Evolutionary conservation across 139 green algal genomes (phyloP).

Genomic region (Coelastrella sp.): DNA sequence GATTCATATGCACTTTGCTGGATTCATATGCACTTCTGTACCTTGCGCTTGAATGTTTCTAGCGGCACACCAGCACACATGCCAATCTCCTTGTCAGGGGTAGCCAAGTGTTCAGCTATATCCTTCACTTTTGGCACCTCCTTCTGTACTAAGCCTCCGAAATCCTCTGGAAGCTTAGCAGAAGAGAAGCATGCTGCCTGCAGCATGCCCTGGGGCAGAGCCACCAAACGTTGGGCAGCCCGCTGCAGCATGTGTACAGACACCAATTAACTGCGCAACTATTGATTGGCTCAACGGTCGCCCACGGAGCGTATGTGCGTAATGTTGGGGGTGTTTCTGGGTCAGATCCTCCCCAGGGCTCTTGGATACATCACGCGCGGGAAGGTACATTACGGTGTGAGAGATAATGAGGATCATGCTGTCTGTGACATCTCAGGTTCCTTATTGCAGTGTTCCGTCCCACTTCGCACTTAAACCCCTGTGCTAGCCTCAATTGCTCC

Average conservation of each 20-base stretch:
- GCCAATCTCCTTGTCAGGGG: conserved; percentile 57
- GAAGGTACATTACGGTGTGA: too few relatives aligned
- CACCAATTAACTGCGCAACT: not conserved
- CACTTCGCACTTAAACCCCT: too few relatives aligned
- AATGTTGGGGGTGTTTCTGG: not conserved
- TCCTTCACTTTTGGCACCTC: conserved; percentile 41
- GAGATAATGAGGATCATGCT: too few relatives aligned
- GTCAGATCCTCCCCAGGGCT: not conserved
- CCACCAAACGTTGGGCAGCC: conserved; percentile 30
- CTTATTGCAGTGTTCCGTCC: too few relatives aligned
- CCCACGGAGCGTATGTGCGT: not conserved
- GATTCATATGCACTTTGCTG: too few relatives aligned
- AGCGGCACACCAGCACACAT: conserved; percentile 63
- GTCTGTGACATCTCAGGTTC: too few relatives aligned
- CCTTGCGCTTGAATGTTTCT: conserved; percentile 71
- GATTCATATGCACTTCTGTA: conserved; percentile 8
- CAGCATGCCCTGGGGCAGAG: conserved; percentile 20
- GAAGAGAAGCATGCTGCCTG: conserved; percentile 29
- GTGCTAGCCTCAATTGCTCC: too few relatives aligned
- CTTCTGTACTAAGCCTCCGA: conserved; percentile 50
- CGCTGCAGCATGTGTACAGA: conserved; percentile 13
- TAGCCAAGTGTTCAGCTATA: conserved; percentile 1
- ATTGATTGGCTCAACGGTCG: not conserved
- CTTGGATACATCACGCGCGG: not conserved
- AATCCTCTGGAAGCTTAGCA: conserved; percentile 48